Evolutionary conservation across 148 eudicot species (phyloP), one percentile per base, ranked within the genome.

Genomic region (Salicornia ramosissima): DNA sequence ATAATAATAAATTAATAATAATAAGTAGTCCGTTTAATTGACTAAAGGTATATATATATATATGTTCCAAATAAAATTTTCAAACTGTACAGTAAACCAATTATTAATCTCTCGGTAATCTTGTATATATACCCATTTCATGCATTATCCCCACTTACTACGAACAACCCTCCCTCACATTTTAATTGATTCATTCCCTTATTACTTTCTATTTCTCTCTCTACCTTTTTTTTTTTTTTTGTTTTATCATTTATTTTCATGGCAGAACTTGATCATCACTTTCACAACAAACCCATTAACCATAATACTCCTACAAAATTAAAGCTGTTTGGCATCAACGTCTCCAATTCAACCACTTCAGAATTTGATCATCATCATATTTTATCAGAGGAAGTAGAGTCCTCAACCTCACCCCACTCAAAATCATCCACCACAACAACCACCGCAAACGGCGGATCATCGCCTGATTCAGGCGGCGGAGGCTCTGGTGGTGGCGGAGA

Each of bases 251-350:
- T 47, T 16, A 14, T 49, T 51, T 39, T n/a, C 42, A 86, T 88
- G 97, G 89, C 78, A 18, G 92, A 87, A 54, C 34, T 86, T 25
- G 88, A 86, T 18, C 82, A 86, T 18, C 82, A 81, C 52, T 83
- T 77, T 71, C 78, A 59, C 46, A 65, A 63, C 6, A 14, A 42
- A 21, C 65, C 65, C 26, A 36, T 62, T 11, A 63, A 40, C 15
- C 21, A 10, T 8, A 36, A 36, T 60, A 72, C 30, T 42, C 30
- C 79, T 62, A 65, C 71, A n/a, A 81, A 79, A 10, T 71, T 92
- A 65, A 92, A 92, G 28, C 83, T 92, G 15, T 92, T 92, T 45
- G 97, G 97, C 0, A 86, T 92, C 82, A 80, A 85, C 80, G 86
- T 87, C 16, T 67, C 76, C 78, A 82, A 28, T 81, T 76, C 15